Percentiles rank a stretch among this genome's conserved stretches.
Evolutionary conservation across 805 yeast species (phyloP).

Genomic region (Schwanniomyces pseudopolymorphus): DNA sequence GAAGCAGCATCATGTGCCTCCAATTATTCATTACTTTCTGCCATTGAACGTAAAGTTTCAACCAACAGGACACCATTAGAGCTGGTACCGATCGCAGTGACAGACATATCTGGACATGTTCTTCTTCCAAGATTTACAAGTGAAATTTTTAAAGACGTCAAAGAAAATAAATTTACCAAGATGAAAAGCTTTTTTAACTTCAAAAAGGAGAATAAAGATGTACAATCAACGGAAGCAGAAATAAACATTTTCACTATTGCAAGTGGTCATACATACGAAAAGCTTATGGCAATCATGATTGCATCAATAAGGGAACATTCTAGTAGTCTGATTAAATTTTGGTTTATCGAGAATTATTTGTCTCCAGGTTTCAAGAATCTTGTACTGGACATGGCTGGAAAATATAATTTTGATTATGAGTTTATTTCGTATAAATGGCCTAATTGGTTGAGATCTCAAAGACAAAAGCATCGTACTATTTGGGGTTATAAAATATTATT

Average conservation of each 20-base stretch:
- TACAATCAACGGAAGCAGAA: slow-evolving; percentile 46
- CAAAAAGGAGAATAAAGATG: neutral
- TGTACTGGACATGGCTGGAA: slow-evolving; percentile 57
- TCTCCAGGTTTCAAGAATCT: slow-evolving; percentile 65
- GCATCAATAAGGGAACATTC: slow-evolving; percentile 67
- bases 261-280: slow-evolving; percentile 77
- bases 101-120: slow-evolving; percentile 45
- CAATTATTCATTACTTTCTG: slow-evolving; percentile 29
- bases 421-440: slow-evolving; percentile 93
- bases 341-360: slow-evolving; percentile 83
- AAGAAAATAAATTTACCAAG: too few species aligned
- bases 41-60: slow-evolving; percentile 42
- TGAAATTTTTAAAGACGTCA: neutral
- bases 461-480: slow-evolving; percentile 73
- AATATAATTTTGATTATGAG: slow-evolving; percentile 68
- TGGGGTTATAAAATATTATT: slow-evolving; percentile 90
- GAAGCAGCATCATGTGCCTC: slow-evolving; percentile 33
- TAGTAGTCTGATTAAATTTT: slow-evolving; percentile 65
- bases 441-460: slow-evolving; percentile 75
- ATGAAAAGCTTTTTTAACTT: neutral
- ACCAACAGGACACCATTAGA: slow-evolving; percentile 24
- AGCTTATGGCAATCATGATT: slow-evolving; percentile 75
- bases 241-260: slow-evolving; percentile 82
- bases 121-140: slow-evolving; percentile 45
- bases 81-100: slow-evolving; percentile 29